Conservation (phyloP, 257 asterid genomes). For the Forsythia suspensa region DNA sequence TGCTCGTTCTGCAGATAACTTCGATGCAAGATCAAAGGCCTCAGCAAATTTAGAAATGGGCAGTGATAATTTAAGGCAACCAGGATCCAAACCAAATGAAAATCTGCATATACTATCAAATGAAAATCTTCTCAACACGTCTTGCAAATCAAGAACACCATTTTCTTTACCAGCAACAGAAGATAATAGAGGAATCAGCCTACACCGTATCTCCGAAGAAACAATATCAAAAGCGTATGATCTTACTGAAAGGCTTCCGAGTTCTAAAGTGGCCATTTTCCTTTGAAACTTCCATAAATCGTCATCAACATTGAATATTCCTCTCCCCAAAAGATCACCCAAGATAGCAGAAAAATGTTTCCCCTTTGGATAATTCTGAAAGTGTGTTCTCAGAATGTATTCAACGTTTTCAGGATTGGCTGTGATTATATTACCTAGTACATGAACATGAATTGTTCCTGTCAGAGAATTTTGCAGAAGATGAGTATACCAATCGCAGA, state of each 20-base stretch:
- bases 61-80: conserved; percentile 49
- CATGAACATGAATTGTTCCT: conserved; percentile 74
- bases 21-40: conserved; percentile 75
- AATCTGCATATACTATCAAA: conserved; percentile 72
- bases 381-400: conserved; percentile 63
- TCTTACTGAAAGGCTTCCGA: conserved; percentile 59
- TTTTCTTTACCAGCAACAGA: conserved; percentile 12
- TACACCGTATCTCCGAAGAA: conserved; percentile 40
- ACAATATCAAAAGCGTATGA: conserved; percentile 58
- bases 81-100: conserved; percentile 75
- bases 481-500: conserved; percentile 86
- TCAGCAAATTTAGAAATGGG: conserved; percentile 53
- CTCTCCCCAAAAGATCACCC: conserved; percentile 76
- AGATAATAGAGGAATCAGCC: conserved; percentile 59
- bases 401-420: conserved; percentile 66
- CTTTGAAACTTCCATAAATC: conserved; percentile 78
- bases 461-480: conserved; percentile 57
- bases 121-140: conserved; percentile 64
- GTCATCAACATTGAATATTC: conserved; percentile 87
- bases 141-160: conserved; percentile 64
- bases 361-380: conserved; percentile 76
- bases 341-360: conserved; percentile 55
- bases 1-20: conserved; percentile 69
- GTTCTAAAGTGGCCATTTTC: conserved; percentile 67
- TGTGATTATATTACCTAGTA: conserved; percentile 63